Evolutionary conservation across 805 yeast genomes (phyloP), one percentile per base, ranked within the genome.

Genomic region (Suhomyces tanzawaensis): DNA sequence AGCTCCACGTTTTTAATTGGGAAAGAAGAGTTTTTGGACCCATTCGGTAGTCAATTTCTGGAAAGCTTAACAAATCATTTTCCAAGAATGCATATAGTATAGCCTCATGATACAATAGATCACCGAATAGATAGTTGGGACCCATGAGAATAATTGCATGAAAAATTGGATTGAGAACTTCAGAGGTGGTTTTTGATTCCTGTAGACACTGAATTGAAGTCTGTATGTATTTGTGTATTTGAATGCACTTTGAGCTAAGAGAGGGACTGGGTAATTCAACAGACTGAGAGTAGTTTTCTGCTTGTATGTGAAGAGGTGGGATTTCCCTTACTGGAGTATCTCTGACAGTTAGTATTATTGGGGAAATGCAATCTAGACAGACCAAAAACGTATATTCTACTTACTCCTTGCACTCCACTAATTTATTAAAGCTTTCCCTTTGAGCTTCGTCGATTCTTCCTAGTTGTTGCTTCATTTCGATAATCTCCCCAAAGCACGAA

Each of bases 271-370:
- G 44, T n/a, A 57, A 40, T 7, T 31, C 33, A 4, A 54, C 56
- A 5, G 43, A 44, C 4, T 34, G 35, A 9, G 46, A 32, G 28
- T 42, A 56, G 13, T 32, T 25, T 12, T 37, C 34, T 3, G 60
- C 60, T 37, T 57, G 64, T 13, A 44, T 45, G 33, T 57, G 57
- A 16, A 56, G 34, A 2, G 51, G 44, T 3, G n/a, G 11, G 4
- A 13, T 9, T 21, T 21, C 23, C 23, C 7, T 21, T n/a, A n/a
- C n/a, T 9, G 7, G 23, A 9, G 23, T 9, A 21, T 7, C 23
- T 21, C 9, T 21, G 7, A 9, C 23, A 21, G n/a, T n/a, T n/a
- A n/a, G n/a, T n/a, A n/a, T n/a, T n/a, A n/a, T n/a, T n/a, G n/a
- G n/a, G n/a, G n/a, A n/a, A n/a, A n/a, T n/a, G n/a, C n/a, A n/a